A percentile compares a stretch with the other conserved stretches of the same genome.
These are phyloP conservation scores for Trichoderma sp. DNA, from an alignment of 2,329 filamentous ascomycete species.

Conservation along the genomic window DNA sequence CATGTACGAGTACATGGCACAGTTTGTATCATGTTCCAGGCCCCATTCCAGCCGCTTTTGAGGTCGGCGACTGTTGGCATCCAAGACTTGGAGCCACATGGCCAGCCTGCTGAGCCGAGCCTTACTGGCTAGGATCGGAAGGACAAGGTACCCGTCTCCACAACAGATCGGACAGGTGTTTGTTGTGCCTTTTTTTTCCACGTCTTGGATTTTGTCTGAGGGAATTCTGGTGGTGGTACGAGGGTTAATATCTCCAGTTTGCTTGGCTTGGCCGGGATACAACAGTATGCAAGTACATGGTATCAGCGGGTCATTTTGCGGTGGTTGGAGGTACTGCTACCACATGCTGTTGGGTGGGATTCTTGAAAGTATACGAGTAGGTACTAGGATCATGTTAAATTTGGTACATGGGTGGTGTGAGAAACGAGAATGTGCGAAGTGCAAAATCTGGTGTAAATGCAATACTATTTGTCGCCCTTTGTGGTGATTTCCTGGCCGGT, in stretches of 20 bases:
- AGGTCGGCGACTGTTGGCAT: constrained; percentile 1
- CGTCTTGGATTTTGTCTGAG: neutral
- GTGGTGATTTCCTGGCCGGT: neutral
- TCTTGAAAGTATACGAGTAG: neutral
- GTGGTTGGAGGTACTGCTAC: neutral
- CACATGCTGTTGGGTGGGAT: constrained; percentile 1
- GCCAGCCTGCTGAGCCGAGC: constrained; percentile 2
- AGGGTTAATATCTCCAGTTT: neutral
- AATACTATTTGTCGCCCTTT: neutral
- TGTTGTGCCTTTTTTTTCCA: neutral
- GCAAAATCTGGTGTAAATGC: too few species aligned
- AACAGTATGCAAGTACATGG: neutral
- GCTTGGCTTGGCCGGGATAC: neutral
- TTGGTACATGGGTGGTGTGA: neutral
- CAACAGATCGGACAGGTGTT: constrained; percentile 2
- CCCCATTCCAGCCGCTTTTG: neutral
- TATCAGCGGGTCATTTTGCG: neutral
- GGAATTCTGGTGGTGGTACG: neutral
- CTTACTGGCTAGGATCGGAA: neutral
- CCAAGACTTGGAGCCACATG: constrained; percentile 3
- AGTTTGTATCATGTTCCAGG: neutral
- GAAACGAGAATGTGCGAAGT: neutral
- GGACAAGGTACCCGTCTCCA: neutral
- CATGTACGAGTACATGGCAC: neutral
- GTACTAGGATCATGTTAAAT: neutral